Evolutionary conservation across 2,329 filamentous ascomycete species (phyloP), one percentile per base, ranked within the genome.

Genomic region (Hymenoscyphus scutula): DNA sequence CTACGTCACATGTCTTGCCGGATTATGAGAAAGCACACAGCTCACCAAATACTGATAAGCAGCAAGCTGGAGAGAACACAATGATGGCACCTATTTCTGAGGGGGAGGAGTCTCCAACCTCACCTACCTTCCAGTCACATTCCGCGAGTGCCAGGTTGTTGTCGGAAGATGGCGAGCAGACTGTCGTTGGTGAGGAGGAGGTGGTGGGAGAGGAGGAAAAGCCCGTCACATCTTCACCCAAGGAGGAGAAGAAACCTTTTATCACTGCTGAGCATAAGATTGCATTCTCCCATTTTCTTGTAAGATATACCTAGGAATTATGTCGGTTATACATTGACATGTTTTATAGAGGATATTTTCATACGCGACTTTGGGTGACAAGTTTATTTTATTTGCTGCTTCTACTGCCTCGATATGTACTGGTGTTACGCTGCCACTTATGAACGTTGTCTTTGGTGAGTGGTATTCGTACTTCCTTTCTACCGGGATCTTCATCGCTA

Each of bases 401-500:
- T 69, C 73, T 17, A 6, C 83, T 45, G 79, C 82, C 55, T 81
- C 82, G 17, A 76, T 83, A 10, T 82, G 79, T 25, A 78, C 82
- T 1, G 84, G 84, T 61, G 73, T 80, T 53, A 85, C 83, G 1
- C 71, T 86, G 56, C 84, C 84, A 0, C 67, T 86, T 58, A 83
- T 85, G 79, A 86, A 85, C 64, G 77, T 85, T 8, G 76, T 84
- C 11, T 84, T 85, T 69, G 82, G 81, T 56, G 71, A 74, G 38
- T 3, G 23, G 1, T 77, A 82, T 45, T 8, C n/a, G n/a, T n/a
- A n/a, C n/a, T 34, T 2, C 32, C 8, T 30, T 30, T 11, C n/a
- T 13, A 30, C 8, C 15, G 5, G 8, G 2, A 29, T 59, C 3
- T 7, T 17, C 23, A 19, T 45, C 25, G 51, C 25, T 45, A 30